Evolutionary conservation across 164 flowering plant genomes (phyloP).

Genomic region (Pachysandra terminalis): DNA sequence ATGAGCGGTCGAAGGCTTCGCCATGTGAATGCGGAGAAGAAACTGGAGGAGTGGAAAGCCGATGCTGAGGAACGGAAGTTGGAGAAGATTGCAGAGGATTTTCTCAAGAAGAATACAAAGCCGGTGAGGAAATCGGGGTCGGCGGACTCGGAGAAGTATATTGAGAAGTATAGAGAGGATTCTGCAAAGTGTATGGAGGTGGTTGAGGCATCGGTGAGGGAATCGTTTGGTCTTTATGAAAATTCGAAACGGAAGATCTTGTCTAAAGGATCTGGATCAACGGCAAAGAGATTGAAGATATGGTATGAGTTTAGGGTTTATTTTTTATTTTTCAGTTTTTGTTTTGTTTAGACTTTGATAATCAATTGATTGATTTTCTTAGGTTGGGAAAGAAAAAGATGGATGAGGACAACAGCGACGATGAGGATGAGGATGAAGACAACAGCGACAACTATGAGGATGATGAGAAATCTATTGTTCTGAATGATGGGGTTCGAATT

Average conservation of each 20-base stretch:
- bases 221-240: constrained; percentile 19
- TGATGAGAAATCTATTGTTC: constrained; percentile 53
- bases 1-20: constrained; percentile 93
- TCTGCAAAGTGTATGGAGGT: constrained; percentile 62
- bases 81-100: constrained; percentile 91
- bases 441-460: constrained; percentile 40
- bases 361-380: constrained; percentile 11
- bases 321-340: not conserved
- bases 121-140: constrained; percentile 34
- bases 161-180: constrained; percentile 62
- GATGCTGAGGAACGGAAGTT: constrained; percentile 78
- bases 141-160: constrained; percentile 53
- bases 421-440: constrained; percentile 47
- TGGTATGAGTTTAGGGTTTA: constrained; percentile 42
- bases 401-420: constrained; percentile 58
- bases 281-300: constrained; percentile 64
- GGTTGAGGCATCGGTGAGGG: constrained; percentile 55
- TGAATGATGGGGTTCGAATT: constrained; percentile 38
- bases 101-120: constrained; percentile 66
- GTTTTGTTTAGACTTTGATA: not conserved
- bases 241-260: constrained; percentile 43
- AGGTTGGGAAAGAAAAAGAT: constrained; percentile 73
- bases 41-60: constrained; percentile 86
- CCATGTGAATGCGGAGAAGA: constrained; percentile 96
- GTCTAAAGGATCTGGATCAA: constrained; percentile 14